These are phyloP conservation scores for Penicillium sp. DNA, from an alignment of 2,329 filamentous ascomycete species.

Conservation along the genomic window DNA sequence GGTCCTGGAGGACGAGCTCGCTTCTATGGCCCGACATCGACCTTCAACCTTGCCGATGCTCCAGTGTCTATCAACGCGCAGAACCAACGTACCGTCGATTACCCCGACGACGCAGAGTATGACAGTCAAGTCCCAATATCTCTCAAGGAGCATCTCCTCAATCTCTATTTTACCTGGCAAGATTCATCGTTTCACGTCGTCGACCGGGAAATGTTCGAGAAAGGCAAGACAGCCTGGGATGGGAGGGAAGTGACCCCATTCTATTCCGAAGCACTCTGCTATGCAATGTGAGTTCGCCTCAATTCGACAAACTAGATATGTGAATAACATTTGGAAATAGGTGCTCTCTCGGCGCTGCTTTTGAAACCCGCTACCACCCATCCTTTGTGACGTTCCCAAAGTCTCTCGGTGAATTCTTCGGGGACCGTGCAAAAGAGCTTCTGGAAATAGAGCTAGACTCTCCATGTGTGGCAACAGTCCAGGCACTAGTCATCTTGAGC, in stretches of 20 bases:
- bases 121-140: conserved; percentile 27
- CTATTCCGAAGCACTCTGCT: conserved; percentile 28
- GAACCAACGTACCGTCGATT: background rate
- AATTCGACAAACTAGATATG: background rate
- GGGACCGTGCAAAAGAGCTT: conserved; percentile 40
- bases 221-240: conserved; percentile 17
- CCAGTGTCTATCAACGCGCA: too few species aligned
- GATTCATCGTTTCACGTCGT: conserved; percentile 40
- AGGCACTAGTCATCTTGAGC: conserved; percentile 46
- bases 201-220: conserved; percentile 30
- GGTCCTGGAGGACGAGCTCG: conserved; percentile 31
- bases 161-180: conserved; percentile 45
- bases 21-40: conserved; percentile 36
- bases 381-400: conserved; percentile 34
- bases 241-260: conserved; percentile 20
- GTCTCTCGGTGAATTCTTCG: conserved; percentile 39
- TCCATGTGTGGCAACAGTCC: conserved; percentile 45
- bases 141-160: conserved; percentile 38
- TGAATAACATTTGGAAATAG: conserved; percentile 9
- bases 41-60: too few species aligned
- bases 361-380: conserved; percentile 38
- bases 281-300: conserved; percentile 25
- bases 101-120: conserved; percentile 23
- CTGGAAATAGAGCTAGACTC: conserved; percentile 47
- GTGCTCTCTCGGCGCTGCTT: conserved; percentile 37